phyloP scores from a whole-genome alignment of 139 green algal genomes.

The Nannochloris sp. region DNA sequence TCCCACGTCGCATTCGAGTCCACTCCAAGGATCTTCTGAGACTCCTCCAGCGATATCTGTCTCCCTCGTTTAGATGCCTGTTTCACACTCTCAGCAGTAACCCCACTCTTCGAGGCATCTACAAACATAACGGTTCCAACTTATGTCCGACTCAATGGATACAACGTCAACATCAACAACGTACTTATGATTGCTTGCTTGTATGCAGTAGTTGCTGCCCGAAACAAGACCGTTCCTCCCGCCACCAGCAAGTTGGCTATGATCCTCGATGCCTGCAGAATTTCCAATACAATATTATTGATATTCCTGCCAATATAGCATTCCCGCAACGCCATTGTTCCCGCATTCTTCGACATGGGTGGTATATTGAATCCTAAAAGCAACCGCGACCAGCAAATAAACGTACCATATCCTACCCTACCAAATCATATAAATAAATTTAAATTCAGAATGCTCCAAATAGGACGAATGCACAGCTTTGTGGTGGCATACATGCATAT shows the following conservation, averaged over 20 bases:
- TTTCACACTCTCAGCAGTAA: slow-evolving; percentile 56
- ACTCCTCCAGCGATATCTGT: slow-evolving; percentile 59
- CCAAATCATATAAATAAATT: too few relatives aligned
- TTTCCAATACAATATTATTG: neutral
- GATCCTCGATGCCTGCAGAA: slow-evolving; percentile 60
- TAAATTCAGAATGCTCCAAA: too few relatives aligned
- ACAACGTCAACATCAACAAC: slow-evolving; percentile 15
- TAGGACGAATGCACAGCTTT: too few relatives aligned
- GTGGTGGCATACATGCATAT: too few relatives aligned
- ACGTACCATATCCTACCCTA: too few relatives aligned
- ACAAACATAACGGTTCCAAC: slow-evolving; percentile 8
- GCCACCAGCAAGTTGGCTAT: slow-evolving; percentile 80
- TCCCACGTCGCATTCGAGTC: slow-evolving; percentile 45
- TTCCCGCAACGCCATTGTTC: too few relatives aligned
- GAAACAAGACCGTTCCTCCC: slow-evolving; percentile 65
- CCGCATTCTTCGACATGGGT: too few relatives aligned
- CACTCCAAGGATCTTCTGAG: slow-evolving; percentile 65
- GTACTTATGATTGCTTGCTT: slow-evolving; percentile 77
- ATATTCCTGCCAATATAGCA: too few relatives aligned
- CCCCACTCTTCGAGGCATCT: slow-evolving; percentile 69
- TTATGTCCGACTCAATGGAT: neutral
- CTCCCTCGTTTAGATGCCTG: slow-evolving; percentile 28
- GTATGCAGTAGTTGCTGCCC: slow-evolving; percentile 72
- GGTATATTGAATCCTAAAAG: too few relatives aligned
- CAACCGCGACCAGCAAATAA: too few relatives aligned